Conservation (phyloP, 2,329 filamentous ascomycete genomes). For the Rugonectria rugulosa region DNA sequence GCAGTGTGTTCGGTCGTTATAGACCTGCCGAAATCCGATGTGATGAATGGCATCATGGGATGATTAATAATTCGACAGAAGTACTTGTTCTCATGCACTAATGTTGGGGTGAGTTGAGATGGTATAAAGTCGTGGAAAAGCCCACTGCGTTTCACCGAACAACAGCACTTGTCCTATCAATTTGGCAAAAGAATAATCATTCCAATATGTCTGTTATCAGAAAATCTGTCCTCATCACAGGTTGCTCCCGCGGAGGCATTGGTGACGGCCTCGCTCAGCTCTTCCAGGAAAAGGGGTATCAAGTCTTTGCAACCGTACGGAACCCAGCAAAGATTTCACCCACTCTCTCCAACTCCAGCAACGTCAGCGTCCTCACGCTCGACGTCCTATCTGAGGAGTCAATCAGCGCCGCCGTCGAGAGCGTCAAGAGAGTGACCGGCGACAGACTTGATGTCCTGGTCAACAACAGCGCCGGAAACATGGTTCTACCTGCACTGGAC, state of each 20-base stretch:
- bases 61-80: too few relatives aligned
- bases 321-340: constrained; percentile 37
- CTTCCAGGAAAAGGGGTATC: constrained; percentile 35
- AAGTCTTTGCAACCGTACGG: constrained; percentile 44
- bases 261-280: constrained; percentile 31
- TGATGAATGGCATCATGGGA: too few relatives aligned
- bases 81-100: too few relatives aligned
- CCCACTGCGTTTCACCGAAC: background rate
- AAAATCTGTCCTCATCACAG: constrained; percentile 36
- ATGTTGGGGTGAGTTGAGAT: too few relatives aligned
- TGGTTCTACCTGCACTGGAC: constrained; percentile 35
- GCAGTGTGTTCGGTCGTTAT: too few relatives aligned
- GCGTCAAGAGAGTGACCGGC: constrained; percentile 25
- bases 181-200: background rate
- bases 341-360: constrained; percentile 28
- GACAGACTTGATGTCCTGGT: constrained; percentile 33
- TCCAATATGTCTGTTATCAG: constrained; percentile 14
- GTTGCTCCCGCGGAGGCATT: constrained; percentile 37
- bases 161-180: background rate
- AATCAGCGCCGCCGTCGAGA: constrained; percentile 33
- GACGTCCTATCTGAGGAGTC: constrained; percentile 41
- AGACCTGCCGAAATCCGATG: too few relatives aligned
- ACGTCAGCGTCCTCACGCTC: constrained; percentile 36
- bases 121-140: constrained; percentile 1
- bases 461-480: constrained; percentile 31